Evolutionary conservation across 129 eudicot genomes (phyloP).

Genomic region (Artemisia annua): DNA sequence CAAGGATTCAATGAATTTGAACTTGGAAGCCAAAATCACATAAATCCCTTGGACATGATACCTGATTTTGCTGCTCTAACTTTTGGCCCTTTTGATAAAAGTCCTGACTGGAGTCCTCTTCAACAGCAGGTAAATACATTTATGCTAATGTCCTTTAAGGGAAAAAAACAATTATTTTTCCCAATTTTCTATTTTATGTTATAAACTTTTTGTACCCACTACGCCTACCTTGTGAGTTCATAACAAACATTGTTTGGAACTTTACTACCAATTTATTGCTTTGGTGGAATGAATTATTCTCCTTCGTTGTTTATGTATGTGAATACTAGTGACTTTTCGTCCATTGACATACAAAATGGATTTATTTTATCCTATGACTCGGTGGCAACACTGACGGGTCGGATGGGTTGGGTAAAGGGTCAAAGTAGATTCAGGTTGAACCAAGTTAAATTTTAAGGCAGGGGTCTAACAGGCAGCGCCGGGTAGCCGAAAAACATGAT

Average conservation of each 20-base stretch:
- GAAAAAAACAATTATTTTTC: conserved; percentile 1
- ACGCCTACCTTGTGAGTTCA: not conserved
- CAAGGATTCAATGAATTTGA: conserved; percentile 59
- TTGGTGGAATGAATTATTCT: not conserved
- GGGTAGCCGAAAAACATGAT: too few relatives aligned
- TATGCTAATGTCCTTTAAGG: not conserved
- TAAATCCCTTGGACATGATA: conserved; percentile 43
- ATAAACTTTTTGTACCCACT: not conserved
- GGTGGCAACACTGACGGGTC: too few relatives aligned
- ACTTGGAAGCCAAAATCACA: conserved; percentile 61
- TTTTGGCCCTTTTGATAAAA: conserved; percentile 49
- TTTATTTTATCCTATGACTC: too few relatives aligned
- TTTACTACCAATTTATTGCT: not conserved
- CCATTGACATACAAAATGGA: not conserved
- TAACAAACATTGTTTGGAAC: not conserved
- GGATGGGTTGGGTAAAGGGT: too few relatives aligned
- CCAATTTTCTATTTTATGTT: not conserved
- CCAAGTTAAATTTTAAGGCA: too few relatives aligned
- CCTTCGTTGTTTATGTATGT: not conserved
- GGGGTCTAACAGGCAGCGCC: too few relatives aligned
- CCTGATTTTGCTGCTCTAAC: conserved; percentile 43
- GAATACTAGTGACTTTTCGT: not conserved
- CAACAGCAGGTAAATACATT: conserved; percentile 56
- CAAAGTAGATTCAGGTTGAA: too few relatives aligned
- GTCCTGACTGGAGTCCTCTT: conserved; percentile 42